phyloP scores from a whole-genome alignment of 805 yeast species.

The Yamadazyma laniorum region DNA sequence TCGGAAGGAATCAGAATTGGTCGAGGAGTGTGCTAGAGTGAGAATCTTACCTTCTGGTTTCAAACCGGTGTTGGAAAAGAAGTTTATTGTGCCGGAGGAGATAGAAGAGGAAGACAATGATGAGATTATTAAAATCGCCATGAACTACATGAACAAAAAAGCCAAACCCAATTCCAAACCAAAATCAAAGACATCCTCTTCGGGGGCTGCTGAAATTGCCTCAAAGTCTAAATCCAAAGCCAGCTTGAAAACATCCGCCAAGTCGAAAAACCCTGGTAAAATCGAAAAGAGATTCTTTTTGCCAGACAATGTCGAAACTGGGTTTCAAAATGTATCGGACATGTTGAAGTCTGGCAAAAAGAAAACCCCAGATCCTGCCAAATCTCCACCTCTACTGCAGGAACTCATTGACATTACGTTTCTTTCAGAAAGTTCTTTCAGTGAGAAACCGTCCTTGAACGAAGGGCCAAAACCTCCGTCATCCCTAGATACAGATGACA shows the following conservation, averaged over 20 bases:
- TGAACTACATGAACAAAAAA: conserved; percentile 49
- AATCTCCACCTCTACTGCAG: conserved; percentile 11
- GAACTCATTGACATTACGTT: conserved; percentile 14
- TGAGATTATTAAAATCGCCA: conserved; percentile 65
- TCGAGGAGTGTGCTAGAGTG: conserved; percentile 49
- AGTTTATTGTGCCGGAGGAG: conserved; percentile 57
- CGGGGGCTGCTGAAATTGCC: too few relatives aligned
- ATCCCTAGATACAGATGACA: too few relatives aligned
- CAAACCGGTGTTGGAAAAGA: conserved; percentile 56
- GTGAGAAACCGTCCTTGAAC: too few relatives aligned
- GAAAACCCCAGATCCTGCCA: not conserved
- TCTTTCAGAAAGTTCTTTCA: conserved; percentile 2
- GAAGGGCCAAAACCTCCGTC: too few relatives aligned
- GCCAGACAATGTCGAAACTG: conserved; percentile 72
- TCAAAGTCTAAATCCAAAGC: conserved; percentile 2
- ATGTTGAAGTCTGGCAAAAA: conserved; percentile 7
- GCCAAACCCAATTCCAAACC: conserved; percentile 11
- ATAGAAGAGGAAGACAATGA: conserved; percentile 46
- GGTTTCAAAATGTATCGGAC: conserved; percentile 47
- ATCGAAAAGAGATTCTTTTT: conserved; percentile 53
- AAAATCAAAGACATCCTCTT: conserved; percentile 9
- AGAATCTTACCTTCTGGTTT: conserved; percentile 64
- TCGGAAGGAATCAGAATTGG: conserved; percentile 35
- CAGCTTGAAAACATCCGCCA: conserved; percentile 1
- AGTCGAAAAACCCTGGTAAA: conserved; percentile 13